These are phyloP conservation scores for Colletotrichum sp. DNA, from an alignment of 2,329 filamentous ascomycete species.

Conservation along the genomic window DNA sequence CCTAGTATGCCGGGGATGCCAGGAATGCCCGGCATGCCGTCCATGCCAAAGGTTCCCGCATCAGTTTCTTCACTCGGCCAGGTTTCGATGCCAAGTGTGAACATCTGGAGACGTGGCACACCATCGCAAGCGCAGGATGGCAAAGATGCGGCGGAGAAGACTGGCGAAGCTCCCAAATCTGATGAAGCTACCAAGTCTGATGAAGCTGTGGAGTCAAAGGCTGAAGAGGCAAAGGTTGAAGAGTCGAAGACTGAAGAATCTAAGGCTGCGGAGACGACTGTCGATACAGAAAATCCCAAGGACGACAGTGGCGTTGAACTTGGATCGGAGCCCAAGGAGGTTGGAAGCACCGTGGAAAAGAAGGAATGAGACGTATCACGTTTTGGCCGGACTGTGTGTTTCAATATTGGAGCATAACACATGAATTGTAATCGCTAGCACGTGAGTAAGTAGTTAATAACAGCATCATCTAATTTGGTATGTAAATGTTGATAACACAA, in stretches of 20 bases:
- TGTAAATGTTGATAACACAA: too few relatives aligned
- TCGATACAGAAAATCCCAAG: neutral
- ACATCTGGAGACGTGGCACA: slow-evolving; percentile 32
- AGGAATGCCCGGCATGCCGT: slow-evolving; percentile 34
- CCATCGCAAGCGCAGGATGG: neutral
- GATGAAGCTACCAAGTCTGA: neutral
- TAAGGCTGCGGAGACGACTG: neutral
- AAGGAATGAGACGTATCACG: neutral
- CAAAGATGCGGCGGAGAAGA: neutral
- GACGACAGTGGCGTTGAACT: neutral
- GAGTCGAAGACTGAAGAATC: accelerated
- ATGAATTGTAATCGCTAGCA: too few relatives aligned
- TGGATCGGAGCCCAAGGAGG: neutral
- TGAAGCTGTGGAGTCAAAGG: neutral
- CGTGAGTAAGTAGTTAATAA: too few relatives aligned
- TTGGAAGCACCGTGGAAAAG: neutral
- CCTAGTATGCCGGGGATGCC: slow-evolving; percentile 36
- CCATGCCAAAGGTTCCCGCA: slow-evolving; percentile 29
- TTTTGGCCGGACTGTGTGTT: too few relatives aligned
- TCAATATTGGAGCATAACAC: too few relatives aligned
- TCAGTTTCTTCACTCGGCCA: slow-evolving; percentile 33
- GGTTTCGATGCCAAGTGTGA: slow-evolving; percentile 35
- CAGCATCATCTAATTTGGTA: too few relatives aligned
- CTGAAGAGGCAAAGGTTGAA: accelerated
- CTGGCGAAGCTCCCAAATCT: neutral